Base-by-base conservation (phyloP, 2,329 filamentous ascomycete genomes). In the Zalaria obscura region DNA sequence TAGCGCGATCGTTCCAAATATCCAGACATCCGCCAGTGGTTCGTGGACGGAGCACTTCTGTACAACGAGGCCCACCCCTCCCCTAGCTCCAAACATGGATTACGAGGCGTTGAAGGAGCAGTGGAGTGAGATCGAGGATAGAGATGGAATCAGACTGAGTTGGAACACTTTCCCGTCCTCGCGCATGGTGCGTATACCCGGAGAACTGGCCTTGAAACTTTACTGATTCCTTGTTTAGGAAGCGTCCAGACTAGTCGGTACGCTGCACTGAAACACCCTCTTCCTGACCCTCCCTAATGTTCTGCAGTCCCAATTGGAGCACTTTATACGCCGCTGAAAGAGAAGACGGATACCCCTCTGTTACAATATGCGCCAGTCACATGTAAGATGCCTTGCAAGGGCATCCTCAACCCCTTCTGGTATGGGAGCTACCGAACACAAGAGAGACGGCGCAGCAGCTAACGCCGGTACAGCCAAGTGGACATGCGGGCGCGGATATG, bases 141-240 rank as follows among this genome's bases (percentile, higher is more conserved):
- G 85, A 53, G 91, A 98, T 77, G 91, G 91, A 47, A 78, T 96
- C 57, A 80, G 91, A 48, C 73, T 98, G 51, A 95, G 89, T 66
- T 98, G 91, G 91, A 98, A 98, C 62, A 93, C 93, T 47, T 93
- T 98, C 58, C 91, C 91, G 39, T 95, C 88, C 69, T 89, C 89
- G 57, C 86, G 91, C 61, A 95, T 98, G 87, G 47, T 42, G 42
- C 31, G 35, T 18, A 27, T 7, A 11, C 7, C 25, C 3, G 2
- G 18, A 18, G 18, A 18, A 18, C 18, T 18, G 18, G 18, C 18
- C 18, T 18, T 18, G 18, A 18, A 18, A 18, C 18, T 2, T 40
- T 35, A 36, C 45, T 44, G 28, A 41, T 27, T 4, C 9, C 3
- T 39, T 28, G n/a, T 51, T 49, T 54, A 93, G 84, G 88, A 95